Conservation (phyloP, 1,139 yeast species). For the Geotrichum citri-aurantii region DNA sequence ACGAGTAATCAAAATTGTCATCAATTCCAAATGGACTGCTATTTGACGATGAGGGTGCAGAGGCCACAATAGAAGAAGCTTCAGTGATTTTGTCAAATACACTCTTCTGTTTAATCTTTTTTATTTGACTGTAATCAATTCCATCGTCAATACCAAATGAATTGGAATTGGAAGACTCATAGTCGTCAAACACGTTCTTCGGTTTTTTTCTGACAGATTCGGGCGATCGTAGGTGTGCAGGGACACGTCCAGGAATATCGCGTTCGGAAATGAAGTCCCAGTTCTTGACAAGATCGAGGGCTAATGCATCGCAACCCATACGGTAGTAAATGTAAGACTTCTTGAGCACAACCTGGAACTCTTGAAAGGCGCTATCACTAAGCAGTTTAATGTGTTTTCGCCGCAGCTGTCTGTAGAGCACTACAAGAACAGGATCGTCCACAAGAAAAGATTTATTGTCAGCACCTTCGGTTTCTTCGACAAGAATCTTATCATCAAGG, state of each 20-base stretch:
- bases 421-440: conserved; percentile 75
- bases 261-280: conserved; percentile 55
- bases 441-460: conserved; percentile 49
- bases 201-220: not conserved
- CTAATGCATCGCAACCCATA: conserved; percentile 88
- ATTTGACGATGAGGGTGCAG: not conserved
- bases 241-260: not conserved
- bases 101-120: not conserved
- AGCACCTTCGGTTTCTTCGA: conserved; percentile 24
- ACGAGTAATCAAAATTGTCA: conserved; percentile 3
- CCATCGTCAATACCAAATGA: conserved; percentile 8
- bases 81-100: not conserved
- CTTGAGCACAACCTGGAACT: conserved; percentile 55
- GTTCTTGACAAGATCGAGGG: conserved; percentile 53
- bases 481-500: conserved; percentile 3
- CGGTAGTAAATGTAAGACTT: conserved; percentile 65
- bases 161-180: not conserved
- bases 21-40: conserved; percentile 9
- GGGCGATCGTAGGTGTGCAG: conserved; percentile 2
- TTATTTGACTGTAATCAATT: conserved; percentile 3
- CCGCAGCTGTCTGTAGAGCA: conserved; percentile 59
- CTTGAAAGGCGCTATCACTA: conserved; percentile 32
- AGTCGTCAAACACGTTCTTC: not conserved
- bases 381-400: conserved; percentile 42
- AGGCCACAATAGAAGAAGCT: not conserved